Conservation (phyloP, 2,329 filamentous ascomycete genomes). For the Metarhizium brunneum region DNA sequence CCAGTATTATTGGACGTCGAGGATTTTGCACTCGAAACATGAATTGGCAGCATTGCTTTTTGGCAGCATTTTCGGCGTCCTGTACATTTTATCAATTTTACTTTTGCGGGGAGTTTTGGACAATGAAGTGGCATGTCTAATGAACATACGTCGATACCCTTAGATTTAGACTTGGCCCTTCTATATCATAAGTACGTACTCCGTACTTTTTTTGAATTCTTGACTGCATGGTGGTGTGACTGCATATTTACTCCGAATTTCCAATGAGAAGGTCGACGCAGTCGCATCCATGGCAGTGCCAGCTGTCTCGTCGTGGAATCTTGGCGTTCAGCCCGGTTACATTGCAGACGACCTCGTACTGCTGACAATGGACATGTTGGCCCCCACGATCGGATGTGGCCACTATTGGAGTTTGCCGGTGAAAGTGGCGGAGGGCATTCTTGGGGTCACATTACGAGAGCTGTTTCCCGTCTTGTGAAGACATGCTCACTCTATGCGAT, state of each 20-base stretch:
- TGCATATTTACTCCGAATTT: not conserved
- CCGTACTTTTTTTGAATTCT: not conserved
- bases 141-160: not conserved
- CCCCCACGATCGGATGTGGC: not conserved
- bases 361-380: not conserved
- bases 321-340: no score
- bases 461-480: no score
- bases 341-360: not conserved
- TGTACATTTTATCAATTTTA: not conserved
- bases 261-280: not conserved
- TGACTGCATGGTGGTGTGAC: not conserved
- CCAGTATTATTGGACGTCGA: no score
- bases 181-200: not conserved
- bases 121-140: not conserved
- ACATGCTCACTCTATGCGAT: no score
- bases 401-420: not conserved
- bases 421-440: not conserved
- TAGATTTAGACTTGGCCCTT: conserved; percentile 5
- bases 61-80: not conserved
- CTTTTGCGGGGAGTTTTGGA: conserved; percentile 1
- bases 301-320: not conserved
- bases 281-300: not conserved
- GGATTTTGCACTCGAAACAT: not conserved
- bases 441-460: not conserved
- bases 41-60: not conserved